phyloP scores from a whole-genome alignment of 768 basidiomycete genomes.

The Termitomyces sp. region DNA sequence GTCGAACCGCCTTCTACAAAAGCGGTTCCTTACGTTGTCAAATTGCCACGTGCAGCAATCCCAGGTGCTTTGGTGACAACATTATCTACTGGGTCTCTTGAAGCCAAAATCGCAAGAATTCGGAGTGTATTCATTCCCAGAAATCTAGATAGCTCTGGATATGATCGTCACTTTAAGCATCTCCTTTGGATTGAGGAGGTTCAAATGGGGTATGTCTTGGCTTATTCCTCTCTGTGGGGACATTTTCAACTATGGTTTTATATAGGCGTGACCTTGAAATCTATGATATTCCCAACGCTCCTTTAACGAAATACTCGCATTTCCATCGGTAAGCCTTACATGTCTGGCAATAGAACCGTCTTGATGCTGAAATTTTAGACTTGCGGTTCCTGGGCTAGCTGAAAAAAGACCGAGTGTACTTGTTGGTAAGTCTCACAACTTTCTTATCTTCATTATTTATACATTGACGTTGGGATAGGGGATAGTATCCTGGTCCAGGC shows the following conservation, averaged over 20 bases:
- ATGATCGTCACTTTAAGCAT: conserved; percentile 44
- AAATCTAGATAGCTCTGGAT: conserved; percentile 31
- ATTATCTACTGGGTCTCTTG: conserved; percentile 24
- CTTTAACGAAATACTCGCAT: conserved; percentile 23
- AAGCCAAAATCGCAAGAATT: conserved; percentile 29
- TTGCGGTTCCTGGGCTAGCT: conserved; percentile 47
- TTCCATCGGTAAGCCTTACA: conserved; percentile 40
- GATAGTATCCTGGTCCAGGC: conserved; percentile 52
- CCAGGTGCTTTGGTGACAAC: conserved; percentile 29
- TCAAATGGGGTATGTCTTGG: conserved; percentile 22
- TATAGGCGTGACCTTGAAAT: conserved; percentile 36
- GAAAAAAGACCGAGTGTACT: conserved; percentile 58
- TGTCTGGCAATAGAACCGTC: neutral
- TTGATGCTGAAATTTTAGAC: conserved; percentile 19
- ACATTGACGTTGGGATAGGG: too few relatives aligned
- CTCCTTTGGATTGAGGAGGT: conserved; percentile 44
- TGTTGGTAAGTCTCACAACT: conserved; percentile 43
- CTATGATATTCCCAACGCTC: conserved; percentile 34
- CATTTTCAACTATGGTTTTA: neutral
- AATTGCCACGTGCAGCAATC: conserved; percentile 37
- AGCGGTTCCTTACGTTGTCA: conserved; percentile 37
- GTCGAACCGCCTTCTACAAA: conserved; percentile 37
- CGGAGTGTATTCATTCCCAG: conserved; percentile 36
- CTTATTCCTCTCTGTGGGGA: neutral
- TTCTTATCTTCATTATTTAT: too few relatives aligned